A percentile compares a stretch with the other conserved stretches of the same genome.
Evolutionary conservation across 2,329 filamentous ascomycete species (phyloP).

Genomic region (Colletotrichum echinochloae): DNA sequence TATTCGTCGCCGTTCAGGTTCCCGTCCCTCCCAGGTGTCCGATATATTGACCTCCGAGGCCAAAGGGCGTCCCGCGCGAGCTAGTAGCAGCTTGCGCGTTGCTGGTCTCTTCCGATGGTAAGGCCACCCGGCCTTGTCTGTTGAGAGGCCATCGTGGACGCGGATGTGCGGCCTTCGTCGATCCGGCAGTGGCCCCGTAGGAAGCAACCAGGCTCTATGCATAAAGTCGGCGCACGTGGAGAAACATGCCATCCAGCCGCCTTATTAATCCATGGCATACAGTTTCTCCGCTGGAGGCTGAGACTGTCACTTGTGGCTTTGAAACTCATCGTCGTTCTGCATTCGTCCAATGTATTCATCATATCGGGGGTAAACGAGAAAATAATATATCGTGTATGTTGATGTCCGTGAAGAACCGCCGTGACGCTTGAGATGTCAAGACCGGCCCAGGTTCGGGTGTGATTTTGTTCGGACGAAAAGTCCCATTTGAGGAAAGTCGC

Average conservation of each 20-base stretch:
- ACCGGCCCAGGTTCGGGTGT: not conserved
- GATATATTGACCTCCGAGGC: slow-evolving; percentile 22
- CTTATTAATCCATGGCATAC: not conserved
- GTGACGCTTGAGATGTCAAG: not conserved
- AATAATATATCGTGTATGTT: not conserved
- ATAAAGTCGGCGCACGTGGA: not conserved
- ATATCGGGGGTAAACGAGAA: not conserved
- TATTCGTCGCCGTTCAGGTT: slow-evolving; percentile 20
- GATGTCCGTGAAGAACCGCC: not conserved
- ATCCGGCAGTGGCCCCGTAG: not conserved
- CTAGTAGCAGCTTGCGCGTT: not conserved
- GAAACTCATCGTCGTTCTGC: not conserved
- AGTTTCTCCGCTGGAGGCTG: not conserved
- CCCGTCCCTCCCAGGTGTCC: slow-evolving; percentile 25
- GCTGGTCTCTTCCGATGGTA: not conserved
- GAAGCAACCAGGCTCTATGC: not conserved
- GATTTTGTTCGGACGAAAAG: not conserved
- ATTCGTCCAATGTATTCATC: not conserved
- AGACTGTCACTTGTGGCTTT: not conserved
- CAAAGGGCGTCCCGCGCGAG: not conserved
- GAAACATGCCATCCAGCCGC: not conserved
- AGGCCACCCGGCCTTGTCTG: not conserved
- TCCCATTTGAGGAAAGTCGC: not conserved
- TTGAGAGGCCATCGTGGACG: not conserved
- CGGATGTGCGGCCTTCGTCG: not conserved